Percentiles rank a stretch among this genome's conserved stretches.
phyloP scores from a whole-genome alignment of 768 basidiomycete species.

The Favolaschia claudopus region DNA sequence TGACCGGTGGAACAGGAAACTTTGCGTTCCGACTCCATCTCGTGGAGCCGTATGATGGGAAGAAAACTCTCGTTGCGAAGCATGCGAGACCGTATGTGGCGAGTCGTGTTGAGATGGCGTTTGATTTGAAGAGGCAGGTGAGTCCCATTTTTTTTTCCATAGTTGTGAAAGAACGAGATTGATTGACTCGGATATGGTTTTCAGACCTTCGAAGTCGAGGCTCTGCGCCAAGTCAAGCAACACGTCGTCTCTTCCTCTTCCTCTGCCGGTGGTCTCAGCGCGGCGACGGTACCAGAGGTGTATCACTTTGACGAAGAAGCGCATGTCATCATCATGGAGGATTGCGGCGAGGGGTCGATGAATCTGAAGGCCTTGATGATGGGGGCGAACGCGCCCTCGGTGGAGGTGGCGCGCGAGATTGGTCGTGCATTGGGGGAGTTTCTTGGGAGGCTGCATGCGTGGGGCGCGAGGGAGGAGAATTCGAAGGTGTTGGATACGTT shows the following conservation, averaged over 20 bases:
- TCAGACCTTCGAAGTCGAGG: conserved; percentile 36
- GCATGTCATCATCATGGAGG: conserved; percentile 58
- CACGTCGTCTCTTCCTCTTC: too few species aligned
- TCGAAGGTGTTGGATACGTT: conserved; percentile 43
- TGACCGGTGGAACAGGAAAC: conserved; percentile 51
- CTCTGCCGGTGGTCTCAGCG: too few species aligned
- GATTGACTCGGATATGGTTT: neutral
- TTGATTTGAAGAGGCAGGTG: conserved; percentile 55
- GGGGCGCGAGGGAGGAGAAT: conserved; percentile 46
- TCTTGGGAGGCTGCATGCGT: conserved; percentile 57
- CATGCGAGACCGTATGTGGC: conserved; percentile 48
- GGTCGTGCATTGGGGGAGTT: conserved; percentile 64
- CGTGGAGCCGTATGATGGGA: conserved; percentile 33
- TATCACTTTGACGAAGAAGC: conserved; percentile 48
- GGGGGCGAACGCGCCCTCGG: conserved; percentile 30
- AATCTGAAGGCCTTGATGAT: conserved; percentile 25
- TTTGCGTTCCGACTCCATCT: conserved; percentile 51
- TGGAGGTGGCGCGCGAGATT: conserved; percentile 47
- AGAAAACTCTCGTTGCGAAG: conserved; percentile 48
- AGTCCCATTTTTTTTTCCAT: neutral
- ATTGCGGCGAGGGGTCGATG: conserved; percentile 43
- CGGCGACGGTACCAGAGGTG: conserved; percentile 48
- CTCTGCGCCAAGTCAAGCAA: conserved; percentile 40
- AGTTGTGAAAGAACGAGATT: neutral
- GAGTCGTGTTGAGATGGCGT: conserved; percentile 17